Conservation (phyloP, 1,284 basidiomycete genomes). For the Naganishia sp. region DNA sequence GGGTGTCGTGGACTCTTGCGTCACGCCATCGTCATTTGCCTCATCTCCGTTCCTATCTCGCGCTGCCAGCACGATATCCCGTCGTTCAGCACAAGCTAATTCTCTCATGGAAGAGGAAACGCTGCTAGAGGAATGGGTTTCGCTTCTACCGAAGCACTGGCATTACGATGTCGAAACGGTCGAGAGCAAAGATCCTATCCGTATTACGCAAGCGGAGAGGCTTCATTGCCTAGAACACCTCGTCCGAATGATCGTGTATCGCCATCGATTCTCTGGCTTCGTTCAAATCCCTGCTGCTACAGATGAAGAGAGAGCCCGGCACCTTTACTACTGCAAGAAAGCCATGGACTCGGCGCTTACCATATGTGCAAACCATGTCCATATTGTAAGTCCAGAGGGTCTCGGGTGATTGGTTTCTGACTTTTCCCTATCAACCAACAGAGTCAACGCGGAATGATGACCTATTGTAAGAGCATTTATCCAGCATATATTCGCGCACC, state of each 20-base stretch:
- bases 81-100: conserved; percentile 56
- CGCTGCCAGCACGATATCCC: conserved; percentile 52
- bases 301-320: conserved; percentile 49
- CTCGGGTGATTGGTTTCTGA: not conserved
- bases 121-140: conserved; percentile 73
- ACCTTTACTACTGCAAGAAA: conserved; percentile 52
- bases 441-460: conserved; percentile 77
- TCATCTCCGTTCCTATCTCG: conserved; percentile 53
- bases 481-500: too few relatives aligned
- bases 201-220: conserved; percentile 80
- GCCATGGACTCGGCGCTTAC: conserved; percentile 64
- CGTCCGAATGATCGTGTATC: conserved; percentile 65
- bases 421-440: conserved; percentile 26
- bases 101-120: conserved; percentile 75
- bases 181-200: conserved; percentile 78
- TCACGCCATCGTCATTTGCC: conserved; percentile 51
- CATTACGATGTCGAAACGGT: conserved; percentile 75
- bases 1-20: conserved; percentile 59
- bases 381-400: conserved; percentile 64
- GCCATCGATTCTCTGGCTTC: conserved; percentile 55
- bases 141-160: conserved; percentile 73
- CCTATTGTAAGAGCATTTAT: conserved; percentile 68
- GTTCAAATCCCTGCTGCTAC: conserved; percentile 53
- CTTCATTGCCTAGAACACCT: conserved; percentile 81
- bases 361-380: conserved; percentile 76